Base-by-base conservation (phyloP, 495 filamentous ascomycete species). In the Penicillium psychrofluorescens region DNA sequence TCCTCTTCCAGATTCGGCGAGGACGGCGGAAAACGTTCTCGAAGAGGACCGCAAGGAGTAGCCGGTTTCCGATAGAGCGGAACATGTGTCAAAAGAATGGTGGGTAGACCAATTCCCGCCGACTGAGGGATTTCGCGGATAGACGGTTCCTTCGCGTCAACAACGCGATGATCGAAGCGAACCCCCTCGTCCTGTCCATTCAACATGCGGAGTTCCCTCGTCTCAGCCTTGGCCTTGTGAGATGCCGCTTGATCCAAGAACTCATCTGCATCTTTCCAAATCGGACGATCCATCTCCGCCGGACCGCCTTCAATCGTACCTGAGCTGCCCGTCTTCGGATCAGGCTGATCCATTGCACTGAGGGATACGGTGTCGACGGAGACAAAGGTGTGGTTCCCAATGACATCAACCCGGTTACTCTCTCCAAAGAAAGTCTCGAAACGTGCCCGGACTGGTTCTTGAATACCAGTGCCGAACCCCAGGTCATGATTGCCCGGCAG, bases 401-500 rank as follows among this genome's bases (percentile, higher is more conserved):
- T 76, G 8, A 95, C 74, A 56, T 95, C 87, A 11, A 97, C 78
- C 11, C 86, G 74, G 52, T 95, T 97, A 9, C 84, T 83, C 38
- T 87, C 78, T 10, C 94, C 94, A 66, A 99, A 96, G 61, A 85
- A 95, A 1, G 84, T 76, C 49, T 86, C 79, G 58, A 95, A 97
- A 36, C 94, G 72, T 53, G 86, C 76, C 40, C 89, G 75, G 10
- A 95, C 86, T 0, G 84, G 66, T 16, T 82, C 53, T 54, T 92
- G 85, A 41, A 99, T 83, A 13, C 89, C 85, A 22, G 76, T 78
- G 2, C 86, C 94, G 53, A 99, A 91, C 1, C 94, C 94, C n/a
- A 96, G 67, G 61, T 99, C 94, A 61, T 99, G 94, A 49, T 99
- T 99, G 7, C 92, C 94, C 1, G 94, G 94, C 14, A 99, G 56